phyloP scores from a whole-genome alignment of 2,329 filamentous ascomycete species.

The Nemania sp. region DNA sequence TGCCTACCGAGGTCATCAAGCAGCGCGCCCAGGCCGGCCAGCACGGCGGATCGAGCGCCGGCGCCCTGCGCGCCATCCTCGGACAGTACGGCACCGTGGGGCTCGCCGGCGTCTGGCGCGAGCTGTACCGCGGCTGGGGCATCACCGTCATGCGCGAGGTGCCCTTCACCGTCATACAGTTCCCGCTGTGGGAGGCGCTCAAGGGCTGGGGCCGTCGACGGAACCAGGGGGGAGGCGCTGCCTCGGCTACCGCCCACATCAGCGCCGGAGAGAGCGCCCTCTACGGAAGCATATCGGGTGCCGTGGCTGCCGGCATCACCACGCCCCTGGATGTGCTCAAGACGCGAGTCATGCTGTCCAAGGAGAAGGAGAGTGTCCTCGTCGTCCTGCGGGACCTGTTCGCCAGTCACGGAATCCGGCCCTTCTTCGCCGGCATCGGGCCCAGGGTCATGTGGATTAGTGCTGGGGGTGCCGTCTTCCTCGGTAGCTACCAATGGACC shows the following conservation, averaged over 20 bases:
- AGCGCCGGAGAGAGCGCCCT: conserved; percentile 79
- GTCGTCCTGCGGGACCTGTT: conserved; percentile 69
- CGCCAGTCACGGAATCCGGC: conserved; percentile 64
- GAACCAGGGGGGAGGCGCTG: conserved; percentile 36
- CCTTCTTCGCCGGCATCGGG: conserved; percentile 76
- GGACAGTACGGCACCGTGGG: conserved; percentile 50
- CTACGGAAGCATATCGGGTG: conserved; percentile 83
- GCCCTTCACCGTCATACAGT: conserved; percentile 96
- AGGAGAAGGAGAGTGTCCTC: conserved; percentile 64
- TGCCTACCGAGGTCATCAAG: conserved; percentile 96
- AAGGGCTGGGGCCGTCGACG: conserved; percentile 69
- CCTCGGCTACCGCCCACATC: conserved; percentile 48
- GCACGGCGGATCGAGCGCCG: conserved; percentile 70
- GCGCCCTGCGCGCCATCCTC: conserved; percentile 73
- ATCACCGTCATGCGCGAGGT: conserved; percentile 96
- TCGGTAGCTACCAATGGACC: conserved; percentile 90
- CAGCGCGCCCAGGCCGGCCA: conserved; percentile 91
- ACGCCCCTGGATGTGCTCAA: conserved; percentile 96
- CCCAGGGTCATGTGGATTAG: conserved; percentile 95
- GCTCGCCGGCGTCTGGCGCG: conserved; percentile 68
- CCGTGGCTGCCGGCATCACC: conserved; percentile 82
- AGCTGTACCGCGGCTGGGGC: conserved; percentile 88
- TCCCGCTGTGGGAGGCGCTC: conserved; percentile 93
- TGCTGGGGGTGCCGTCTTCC: conserved; percentile 88
- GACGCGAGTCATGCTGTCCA: conserved; percentile 91